Conservation (phyloP, 345 rosid genomes). For the Moringa oleifera region DNA sequence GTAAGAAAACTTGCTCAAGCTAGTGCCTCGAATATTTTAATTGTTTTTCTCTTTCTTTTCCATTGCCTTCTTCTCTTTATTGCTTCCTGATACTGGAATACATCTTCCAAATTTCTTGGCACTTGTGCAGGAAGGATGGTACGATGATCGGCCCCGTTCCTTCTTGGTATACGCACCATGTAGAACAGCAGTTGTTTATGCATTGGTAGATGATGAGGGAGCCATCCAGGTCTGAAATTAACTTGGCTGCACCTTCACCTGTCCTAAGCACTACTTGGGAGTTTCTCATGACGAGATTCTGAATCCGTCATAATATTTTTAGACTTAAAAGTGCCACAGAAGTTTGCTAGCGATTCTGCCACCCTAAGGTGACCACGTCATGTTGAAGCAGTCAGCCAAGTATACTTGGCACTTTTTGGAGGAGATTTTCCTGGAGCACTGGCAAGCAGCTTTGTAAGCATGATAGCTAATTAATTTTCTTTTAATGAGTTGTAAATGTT, state of each 20-base stretch:
- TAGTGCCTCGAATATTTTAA: too few relatives aligned
- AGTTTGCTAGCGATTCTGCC: background rate
- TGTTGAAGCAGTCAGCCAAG: background rate
- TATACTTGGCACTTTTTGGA: background rate
- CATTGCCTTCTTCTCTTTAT: background rate
- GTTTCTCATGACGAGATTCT: background rate
- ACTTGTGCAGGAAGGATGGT: conserved; percentile 62
- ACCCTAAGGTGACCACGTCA: too few relatives aligned
- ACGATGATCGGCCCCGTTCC: conserved; percentile 63
- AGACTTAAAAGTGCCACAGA: background rate
- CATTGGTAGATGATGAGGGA: conserved; percentile 43
- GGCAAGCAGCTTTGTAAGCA: too few relatives aligned
- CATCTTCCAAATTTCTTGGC: conserved; percentile 5
- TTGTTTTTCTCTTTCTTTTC: background rate
- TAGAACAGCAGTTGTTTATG: conserved; percentile 86
- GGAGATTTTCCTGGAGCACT: too few relatives aligned
- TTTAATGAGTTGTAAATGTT: background rate
- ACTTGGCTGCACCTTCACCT: background rate
- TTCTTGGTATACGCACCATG: conserved; percentile 78
- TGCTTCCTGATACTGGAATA: background rate
- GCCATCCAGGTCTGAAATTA: background rate
- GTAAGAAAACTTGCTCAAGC: conserved; percentile 38
- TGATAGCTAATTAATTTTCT: too few relatives aligned
- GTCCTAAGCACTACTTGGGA: background rate
- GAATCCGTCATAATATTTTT: background rate